These are phyloP conservation scores for Volvox africanus DNA, from an alignment of 139 green algal genomes.

Conservation along the genomic window DNA sequence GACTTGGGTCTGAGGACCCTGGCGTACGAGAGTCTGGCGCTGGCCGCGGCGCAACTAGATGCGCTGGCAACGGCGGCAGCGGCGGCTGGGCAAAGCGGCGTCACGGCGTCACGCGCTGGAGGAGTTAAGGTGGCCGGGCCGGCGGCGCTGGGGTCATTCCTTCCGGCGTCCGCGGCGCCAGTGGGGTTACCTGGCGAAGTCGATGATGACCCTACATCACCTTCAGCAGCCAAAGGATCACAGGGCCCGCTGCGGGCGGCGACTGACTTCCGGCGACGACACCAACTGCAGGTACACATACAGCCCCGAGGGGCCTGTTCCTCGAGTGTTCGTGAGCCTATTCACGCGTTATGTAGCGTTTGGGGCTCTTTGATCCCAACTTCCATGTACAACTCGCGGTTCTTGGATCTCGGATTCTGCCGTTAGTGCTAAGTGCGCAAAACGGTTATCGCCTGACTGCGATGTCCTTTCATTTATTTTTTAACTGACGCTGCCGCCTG, in stretches of 20 bases:
- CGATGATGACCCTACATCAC: background rate
- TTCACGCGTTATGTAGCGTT: too few species aligned
- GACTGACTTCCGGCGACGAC: constrained; percentile 19
- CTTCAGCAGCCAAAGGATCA: constrained; percentile 46
- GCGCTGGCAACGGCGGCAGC: background rate
- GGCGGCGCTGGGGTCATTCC: background rate
- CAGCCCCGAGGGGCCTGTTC: background rate
- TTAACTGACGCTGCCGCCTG: too few species aligned
- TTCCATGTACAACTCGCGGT: too few species aligned
- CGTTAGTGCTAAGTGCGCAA: too few species aligned
- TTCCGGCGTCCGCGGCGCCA: background rate
- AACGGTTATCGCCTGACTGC: too few species aligned
- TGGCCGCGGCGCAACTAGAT: constrained; percentile 34
- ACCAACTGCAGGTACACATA: constrained; percentile 36
- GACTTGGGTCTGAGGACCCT: constrained; percentile 53
- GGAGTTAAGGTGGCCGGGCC: background rate
- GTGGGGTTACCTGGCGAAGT: background rate
- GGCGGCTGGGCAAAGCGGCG: background rate
- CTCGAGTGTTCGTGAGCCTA: too few species aligned
- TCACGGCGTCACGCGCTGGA: background rate
- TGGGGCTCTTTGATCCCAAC: too few species aligned
- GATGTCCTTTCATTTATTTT: too few species aligned
- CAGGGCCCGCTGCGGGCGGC: background rate
- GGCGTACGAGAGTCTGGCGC: constrained; percentile 24
- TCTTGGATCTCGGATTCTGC: too few species aligned